Evolutionary conservation across 2,329 filamentous ascomycete species (phyloP), one percentile per base, ranked within the genome.

Genomic region (Mycosphaerelloides madeirae): DNA sequence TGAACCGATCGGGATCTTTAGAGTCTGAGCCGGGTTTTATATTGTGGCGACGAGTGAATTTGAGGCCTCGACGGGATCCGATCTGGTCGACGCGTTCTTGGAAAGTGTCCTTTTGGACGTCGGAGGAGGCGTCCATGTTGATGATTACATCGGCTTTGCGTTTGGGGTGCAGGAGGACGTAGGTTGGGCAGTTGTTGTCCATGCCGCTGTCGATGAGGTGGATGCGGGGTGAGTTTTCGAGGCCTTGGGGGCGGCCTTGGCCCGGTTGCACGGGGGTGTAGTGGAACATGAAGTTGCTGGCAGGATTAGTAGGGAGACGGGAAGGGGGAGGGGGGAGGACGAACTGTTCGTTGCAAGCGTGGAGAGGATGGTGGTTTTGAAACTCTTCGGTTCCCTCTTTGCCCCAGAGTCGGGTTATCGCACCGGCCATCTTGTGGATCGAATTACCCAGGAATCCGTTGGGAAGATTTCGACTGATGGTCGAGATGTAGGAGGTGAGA

Each of bases 101-200:
- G 45, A 64, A 65, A 8, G 52, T 62, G 47, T 64, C 60, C 39
- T 64, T 64, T 38, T 59, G 61, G 1, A 65, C 62, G 44, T 64
- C 60, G 14, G 48, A 53, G 3, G 59, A 61, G 9, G 52, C 56
- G 45, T 63, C 60, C 60, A 64, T 63, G 50, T 62, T 63, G 48
- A 64, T 54, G 33, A 64, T 63, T 14, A 63, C 58, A 42, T 63
- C 60, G 11, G 48, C 55, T 32, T 53, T 22, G 11, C 61, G 58
- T 9, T 49, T 46, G 2, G 59, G 59, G 38, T 61, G 55, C 9
- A 61, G 48, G 2, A 61, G 49, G 18, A 58, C 55, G 40, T 58
- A 59, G 16, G 62, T 59, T 12, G 62, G 61, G 41, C 62, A 64
- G 45, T 65, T 65, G 43, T 64, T 65, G 50, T 64, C 62, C 62